Evolutionary conservation across 2,329 filamentous ascomycete species (phyloP).

Genomic region (Huntiella savannae): DNA sequence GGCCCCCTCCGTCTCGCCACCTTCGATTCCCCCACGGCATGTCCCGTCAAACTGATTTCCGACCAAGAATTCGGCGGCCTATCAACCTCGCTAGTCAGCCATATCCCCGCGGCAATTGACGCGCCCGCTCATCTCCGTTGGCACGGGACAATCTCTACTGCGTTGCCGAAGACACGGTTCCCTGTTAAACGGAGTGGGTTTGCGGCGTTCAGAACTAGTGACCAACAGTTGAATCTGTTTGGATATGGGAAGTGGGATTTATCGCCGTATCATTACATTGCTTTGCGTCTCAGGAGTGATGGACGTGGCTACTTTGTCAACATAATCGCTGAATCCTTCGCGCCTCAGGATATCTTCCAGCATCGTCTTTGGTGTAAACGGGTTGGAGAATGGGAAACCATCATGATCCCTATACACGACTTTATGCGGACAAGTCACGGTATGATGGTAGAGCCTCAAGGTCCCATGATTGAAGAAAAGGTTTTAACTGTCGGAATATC

Average conservation of each 20-base stretch:
- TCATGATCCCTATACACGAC: slow-evolving; percentile 76
- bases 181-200: slow-evolving; percentile 66
- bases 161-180: slow-evolving; percentile 57
- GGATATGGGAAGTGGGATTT: slow-evolving; percentile 76
- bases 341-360: slow-evolving; percentile 90
- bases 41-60: slow-evolving; percentile 54
- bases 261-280: slow-evolving; percentile 73
- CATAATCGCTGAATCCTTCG: slow-evolving; percentile 81
- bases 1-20: slow-evolving; percentile 44
- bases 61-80: slow-evolving; percentile 75
- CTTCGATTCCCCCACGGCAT: slow-evolving; percentile 31
- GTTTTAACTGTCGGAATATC: slow-evolving; percentile 74
- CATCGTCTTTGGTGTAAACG: slow-evolving; percentile 66
- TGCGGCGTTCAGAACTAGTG: slow-evolving; percentile 72
- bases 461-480: slow-evolving; percentile 70
- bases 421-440: slow-evolving; percentile 93
- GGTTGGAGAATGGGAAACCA: slow-evolving; percentile 82
- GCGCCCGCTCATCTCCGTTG: slow-evolving; percentile 47
- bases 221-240: slow-evolving; percentile 62
- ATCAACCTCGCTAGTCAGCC: slow-evolving; percentile 56
- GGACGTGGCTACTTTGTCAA: slow-evolving; percentile 88
- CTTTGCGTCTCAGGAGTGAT: slow-evolving; percentile 74
- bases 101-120: slow-evolving; percentile 20
- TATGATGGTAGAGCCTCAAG: slow-evolving; percentile 79
- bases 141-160: slow-evolving; percentile 71